Evolutionary conservation across 257 asterid species (phyloP).

Genomic region (Solanum chmielewskii): DNA sequence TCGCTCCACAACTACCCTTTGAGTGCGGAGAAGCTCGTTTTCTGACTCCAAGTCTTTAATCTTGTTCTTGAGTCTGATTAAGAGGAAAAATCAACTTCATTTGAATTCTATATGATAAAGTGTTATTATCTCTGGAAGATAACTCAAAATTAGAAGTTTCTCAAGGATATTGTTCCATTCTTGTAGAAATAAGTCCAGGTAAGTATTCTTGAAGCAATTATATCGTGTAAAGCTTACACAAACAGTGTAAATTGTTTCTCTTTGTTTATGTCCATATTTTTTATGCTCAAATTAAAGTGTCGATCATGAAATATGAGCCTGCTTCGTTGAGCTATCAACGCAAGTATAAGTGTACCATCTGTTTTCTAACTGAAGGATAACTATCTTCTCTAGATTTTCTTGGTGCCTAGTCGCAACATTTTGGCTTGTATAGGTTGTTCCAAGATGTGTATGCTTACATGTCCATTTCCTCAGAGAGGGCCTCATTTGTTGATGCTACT

Average conservation of each 20-base stretch:
- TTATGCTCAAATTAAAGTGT: background rate
- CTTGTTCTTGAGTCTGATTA: slow-evolving; percentile 51
- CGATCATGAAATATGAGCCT: background rate
- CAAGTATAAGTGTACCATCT: background rate
- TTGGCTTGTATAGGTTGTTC: slow-evolving; percentile 1
- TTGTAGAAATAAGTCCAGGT: background rate
- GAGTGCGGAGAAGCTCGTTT: slow-evolving; percentile 45
- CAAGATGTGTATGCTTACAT: slow-evolving; percentile 34
- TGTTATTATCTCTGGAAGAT: background rate
- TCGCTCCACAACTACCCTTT: slow-evolving; percentile 38
- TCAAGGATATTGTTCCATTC: background rate
- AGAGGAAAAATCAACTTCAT: background rate
- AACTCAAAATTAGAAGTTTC: background rate
- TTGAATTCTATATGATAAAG: background rate
- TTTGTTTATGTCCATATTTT: background rate
- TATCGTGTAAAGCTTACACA: background rate
- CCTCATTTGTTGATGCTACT: slow-evolving; percentile 66
- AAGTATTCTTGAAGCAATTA: background rate
- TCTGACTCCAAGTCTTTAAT: slow-evolving; percentile 68
- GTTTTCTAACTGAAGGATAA: background rate
- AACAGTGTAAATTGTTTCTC: background rate
- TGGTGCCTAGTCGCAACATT: background rate
- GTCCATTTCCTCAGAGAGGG: slow-evolving; percentile 59
- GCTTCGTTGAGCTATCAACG: background rate
- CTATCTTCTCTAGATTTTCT: slow-evolving; percentile 2